These are phyloP conservation scores for Aureobasidium sp. DNA, from an alignment of 2,329 filamentous ascomycete genomes.

Conservation along the genomic window DNA sequence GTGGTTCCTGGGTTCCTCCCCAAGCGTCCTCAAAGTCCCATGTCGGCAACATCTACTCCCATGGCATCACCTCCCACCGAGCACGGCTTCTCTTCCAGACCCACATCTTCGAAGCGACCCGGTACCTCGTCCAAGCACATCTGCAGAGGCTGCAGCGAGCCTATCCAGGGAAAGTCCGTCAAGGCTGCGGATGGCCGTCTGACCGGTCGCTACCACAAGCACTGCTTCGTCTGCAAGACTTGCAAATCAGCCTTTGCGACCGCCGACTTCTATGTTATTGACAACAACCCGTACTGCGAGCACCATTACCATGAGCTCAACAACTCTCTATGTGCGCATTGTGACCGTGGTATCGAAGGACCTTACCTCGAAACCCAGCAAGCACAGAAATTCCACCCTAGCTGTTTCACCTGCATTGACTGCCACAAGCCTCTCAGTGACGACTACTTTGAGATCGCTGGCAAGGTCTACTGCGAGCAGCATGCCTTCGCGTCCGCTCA, in stretches of 20 bases:
- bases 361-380: conserved; percentile 81
- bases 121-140: conserved; percentile 35
- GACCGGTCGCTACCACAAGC: conserved; percentile 89
- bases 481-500: conserved; percentile 55
- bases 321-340: conserved; percentile 73
- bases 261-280: conserved; percentile 83
- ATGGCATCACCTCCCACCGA: neutral
- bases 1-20: conserved; percentile 26
- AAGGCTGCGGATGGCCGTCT: conserved; percentile 88
- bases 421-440: conserved; percentile 69
- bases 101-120: neutral
- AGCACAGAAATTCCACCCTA: conserved; percentile 73
- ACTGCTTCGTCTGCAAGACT: conserved; percentile 85
- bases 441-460: conserved; percentile 86
- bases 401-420: conserved; percentile 77
- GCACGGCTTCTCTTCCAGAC: conserved; percentile 3
- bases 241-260: conserved; percentile 77
- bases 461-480: conserved; percentile 74
- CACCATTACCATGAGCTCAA: conserved; percentile 90
- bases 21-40: neutral
- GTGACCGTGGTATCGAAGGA: conserved; percentile 82
- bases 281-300: conserved; percentile 83
- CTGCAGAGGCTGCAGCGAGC: conserved; percentile 73
- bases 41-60: neutral
- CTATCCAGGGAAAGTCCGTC: conserved; percentile 84